Percentiles rank a stretch among this genome's conserved stretches.
Conservation (phyloP, 2,329 filamentous ascomycete species). For the Myriosclerotinia duriaeana region DNA sequence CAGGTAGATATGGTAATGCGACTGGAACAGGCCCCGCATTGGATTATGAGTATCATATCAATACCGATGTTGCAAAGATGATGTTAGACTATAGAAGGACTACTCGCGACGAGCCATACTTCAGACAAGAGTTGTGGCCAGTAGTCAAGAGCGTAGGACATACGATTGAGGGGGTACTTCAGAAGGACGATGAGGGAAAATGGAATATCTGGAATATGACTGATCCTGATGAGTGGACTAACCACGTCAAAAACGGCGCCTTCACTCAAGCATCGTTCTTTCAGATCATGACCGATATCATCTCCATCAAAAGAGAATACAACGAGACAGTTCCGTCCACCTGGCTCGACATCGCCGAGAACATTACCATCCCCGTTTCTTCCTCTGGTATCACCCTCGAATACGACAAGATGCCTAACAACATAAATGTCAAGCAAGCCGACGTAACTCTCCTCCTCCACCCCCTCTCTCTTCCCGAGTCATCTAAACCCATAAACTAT, state of each 20-base stretch:
- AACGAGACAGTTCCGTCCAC: conserved; percentile 48
- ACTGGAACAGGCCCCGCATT: conserved; percentile 28
- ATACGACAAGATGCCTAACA: conserved; percentile 27
- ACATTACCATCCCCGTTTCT: conserved; percentile 55
- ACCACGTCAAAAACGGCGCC: conserved; percentile 54
- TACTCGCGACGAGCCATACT: conserved; percentile 24
- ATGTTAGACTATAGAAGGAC: conserved; percentile 21
- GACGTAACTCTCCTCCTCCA: conserved; percentile 28
- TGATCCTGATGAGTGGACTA: conserved; percentile 50
- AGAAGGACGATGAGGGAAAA: conserved; percentile 20
- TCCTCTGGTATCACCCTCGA: conserved; percentile 53
- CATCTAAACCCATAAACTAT: conserved; percentile 7
- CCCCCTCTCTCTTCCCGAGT: conserved; percentile 19
- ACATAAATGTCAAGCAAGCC: conserved; percentile 31
- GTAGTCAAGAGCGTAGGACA: conserved; percentile 26
- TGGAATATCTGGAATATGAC: conserved; percentile 60
- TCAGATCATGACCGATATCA: conserved; percentile 48
- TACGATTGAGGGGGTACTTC: conserved; percentile 22
- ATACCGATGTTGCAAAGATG: conserved; percentile 27
- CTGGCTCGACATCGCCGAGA: conserved; percentile 55
- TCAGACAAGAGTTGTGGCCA: conserved; percentile 26
- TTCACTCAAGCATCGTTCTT: conserved; percentile 52
- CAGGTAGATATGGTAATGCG: conserved; percentile 29
- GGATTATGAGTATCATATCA: conserved; percentile 33
- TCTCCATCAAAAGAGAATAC: conserved; percentile 23